phyloP scores from a whole-genome alignment of 2,329 filamentous ascomycete species.

The Magnaporthales sp. region DNA sequence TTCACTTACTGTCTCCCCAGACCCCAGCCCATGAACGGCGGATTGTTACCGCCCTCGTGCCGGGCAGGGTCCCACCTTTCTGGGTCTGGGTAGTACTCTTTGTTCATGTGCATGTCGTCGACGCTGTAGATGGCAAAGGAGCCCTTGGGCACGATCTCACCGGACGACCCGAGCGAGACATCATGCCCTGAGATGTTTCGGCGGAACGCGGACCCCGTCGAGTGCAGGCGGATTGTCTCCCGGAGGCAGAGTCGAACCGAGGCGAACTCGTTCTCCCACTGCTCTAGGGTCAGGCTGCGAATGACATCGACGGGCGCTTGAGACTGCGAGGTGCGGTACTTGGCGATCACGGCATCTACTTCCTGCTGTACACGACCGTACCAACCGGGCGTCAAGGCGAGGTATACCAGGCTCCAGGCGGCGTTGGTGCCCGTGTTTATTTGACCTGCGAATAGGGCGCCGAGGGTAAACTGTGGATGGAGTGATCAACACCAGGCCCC shows the following conservation, averaged over 20 bases:
- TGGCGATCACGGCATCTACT: constrained; percentile 32
- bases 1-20: constrained; percentile 19
- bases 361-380: constrained; percentile 33
- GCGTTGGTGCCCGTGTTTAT: constrained; percentile 49
- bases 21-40: constrained; percentile 26
- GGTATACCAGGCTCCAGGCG: constrained; percentile 41
- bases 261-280: constrained; percentile 48
- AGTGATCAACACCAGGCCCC: constrained; percentile 18
- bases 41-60: constrained; percentile 34
- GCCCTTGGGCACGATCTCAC: constrained; percentile 39
- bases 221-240: constrained; percentile 43
- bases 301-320: constrained; percentile 28
- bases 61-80: constrained; percentile 39
- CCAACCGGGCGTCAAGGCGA: constrained; percentile 39
- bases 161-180: constrained; percentile 29
- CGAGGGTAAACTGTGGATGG: constrained; percentile 36
- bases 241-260: constrained; percentile 40
- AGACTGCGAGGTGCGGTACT: constrained; percentile 24
- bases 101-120: constrained; percentile 40
- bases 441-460: constrained; percentile 45
- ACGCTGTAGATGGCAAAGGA: constrained; percentile 36
- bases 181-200: constrained; percentile 38
- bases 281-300: constrained; percentile 35
- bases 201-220: constrained; percentile 38
- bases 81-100: constrained; percentile 38